phyloP scores from a whole-genome alignment of 73 alveolate species.

The Paramecium tetraurelia region DNA sequence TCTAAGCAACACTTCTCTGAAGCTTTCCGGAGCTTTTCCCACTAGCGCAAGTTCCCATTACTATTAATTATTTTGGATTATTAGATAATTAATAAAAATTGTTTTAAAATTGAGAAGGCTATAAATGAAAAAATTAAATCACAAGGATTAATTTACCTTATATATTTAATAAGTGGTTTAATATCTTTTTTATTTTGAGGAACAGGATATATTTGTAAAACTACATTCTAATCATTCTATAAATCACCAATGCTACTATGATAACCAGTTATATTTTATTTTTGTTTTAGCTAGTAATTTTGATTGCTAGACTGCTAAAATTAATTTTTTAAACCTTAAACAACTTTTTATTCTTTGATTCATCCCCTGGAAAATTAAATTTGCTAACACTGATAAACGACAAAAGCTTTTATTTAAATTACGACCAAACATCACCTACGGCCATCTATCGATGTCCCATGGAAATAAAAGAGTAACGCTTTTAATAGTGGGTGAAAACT shows the following conservation, averaged over 20 bases:
- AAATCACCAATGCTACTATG: background rate
- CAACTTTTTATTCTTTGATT: background rate
- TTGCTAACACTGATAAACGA: background rate
- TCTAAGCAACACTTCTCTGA: background rate
- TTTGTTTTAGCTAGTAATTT: background rate
- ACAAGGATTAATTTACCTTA: background rate
- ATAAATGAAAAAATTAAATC: background rate
- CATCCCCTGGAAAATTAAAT: background rate
- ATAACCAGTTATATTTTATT: background rate
- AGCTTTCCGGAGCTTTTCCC: background rate
- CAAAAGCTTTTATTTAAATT: background rate
- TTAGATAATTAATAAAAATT: background rate
- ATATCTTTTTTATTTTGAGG: background rate
- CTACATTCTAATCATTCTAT: background rate
- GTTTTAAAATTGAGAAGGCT: background rate
- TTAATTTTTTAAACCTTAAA: background rate
- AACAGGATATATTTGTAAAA: background rate
- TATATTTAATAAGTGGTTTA: background rate
- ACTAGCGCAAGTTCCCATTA: slow-evolving; percentile 10
- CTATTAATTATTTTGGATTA: background rate
- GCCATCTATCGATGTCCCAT: too few species aligned
- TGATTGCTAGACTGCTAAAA: background rate
- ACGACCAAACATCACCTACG: background rate
- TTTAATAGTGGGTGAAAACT: background rate
- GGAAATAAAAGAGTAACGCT: too few species aligned